Base-by-base conservation (phyloP, 495 filamentous ascomycete species). In the Penicillium chermesinum region DNA sequence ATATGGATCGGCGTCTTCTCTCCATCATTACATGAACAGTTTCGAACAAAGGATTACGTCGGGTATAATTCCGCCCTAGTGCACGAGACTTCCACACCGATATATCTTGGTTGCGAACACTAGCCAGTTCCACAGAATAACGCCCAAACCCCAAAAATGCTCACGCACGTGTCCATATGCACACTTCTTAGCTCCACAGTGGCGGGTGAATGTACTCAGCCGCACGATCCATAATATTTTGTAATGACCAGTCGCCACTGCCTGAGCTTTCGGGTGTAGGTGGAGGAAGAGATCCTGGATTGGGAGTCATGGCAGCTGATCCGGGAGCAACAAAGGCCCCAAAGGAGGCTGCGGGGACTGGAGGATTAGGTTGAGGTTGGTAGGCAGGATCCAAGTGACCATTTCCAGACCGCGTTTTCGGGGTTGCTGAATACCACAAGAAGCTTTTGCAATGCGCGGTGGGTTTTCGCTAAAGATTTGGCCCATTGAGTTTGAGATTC, bases 141-240 rank as follows among this genome's bases (percentile, higher is more conserved):
- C n/a, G n/a, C n/a, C n/a, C n/a, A 30, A 4, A 10, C 25, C 25
- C 25, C 5, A 13, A 37, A 37, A 7, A 37, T 30, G 15, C 35
- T 17, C 12, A 37, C 15, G 20, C 38, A 7, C 3, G 5, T 30
- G 25, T 30, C 10, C 10, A 30, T 30, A 5, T 30, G 5, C 34
- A 8, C 12, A 12, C 9, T 2, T 14, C 13, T 13, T 60, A 74
- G 21, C 70, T 59, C 72, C 72, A 74, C 17, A 76, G 53, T 3
- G 72, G 71, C 15, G 72, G 69, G 35, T 76, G 72, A 20, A 76
- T 74, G 45, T 73, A 76, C 50, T 76, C 72, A 20, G 64, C 59
- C 14, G 72, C 72, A 15, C 72, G 66, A 41, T 74, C 72, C 14
- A 76, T 35, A 19, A 76, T 59, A 45, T 70, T 73, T 2, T 69